Conservation (phyloP, 2,329 filamentous ascomycete genomes). For the Colletotrichum musae region DNA sequence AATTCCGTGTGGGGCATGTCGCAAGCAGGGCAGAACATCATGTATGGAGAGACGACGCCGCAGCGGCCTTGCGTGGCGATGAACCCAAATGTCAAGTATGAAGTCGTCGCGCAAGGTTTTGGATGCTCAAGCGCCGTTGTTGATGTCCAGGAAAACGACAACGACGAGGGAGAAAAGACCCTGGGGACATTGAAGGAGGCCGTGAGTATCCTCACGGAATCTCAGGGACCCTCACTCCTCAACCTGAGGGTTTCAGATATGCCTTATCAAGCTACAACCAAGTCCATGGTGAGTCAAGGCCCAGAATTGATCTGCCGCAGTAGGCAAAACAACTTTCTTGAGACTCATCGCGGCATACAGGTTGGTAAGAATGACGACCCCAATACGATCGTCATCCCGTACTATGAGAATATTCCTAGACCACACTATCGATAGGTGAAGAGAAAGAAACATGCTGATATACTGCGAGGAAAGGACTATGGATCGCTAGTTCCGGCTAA, state of each 20-base stretch:
- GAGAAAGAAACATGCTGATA: too few relatives aligned
- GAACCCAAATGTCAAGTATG: conserved; percentile 24
- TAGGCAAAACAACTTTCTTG: background rate
- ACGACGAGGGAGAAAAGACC: conserved; percentile 1
- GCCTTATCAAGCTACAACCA: conserved; percentile 22
- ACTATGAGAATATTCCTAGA: conserved; percentile 22
- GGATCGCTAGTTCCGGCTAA: too few relatives aligned
- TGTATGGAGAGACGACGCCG: conserved; percentile 25
- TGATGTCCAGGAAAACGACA: conserved; percentile 4
- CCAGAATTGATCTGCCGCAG: too few relatives aligned
- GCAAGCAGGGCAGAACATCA: conserved; percentile 25
- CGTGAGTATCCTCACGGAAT: background rate
- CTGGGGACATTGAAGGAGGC: background rate
- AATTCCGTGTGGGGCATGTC: conserved; percentile 35
- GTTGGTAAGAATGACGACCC: conserved; percentile 20
- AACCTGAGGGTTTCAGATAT: conserved; percentile 23
- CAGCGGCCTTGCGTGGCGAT: conserved; percentile 29
- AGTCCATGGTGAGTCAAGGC: conserved; percentile 15
- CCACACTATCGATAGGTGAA: conserved; percentile 11
- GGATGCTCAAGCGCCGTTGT: conserved; percentile 22
- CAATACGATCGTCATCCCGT: conserved; percentile 20
- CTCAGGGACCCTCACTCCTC: conserved; percentile 8
- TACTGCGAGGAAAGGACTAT: too few relatives aligned
- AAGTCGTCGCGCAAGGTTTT: conserved; percentile 21
- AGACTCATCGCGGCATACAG: background rate